A percentile compares a stretch with the other conserved stretches of the same genome.
Evolutionary conservation across 345 rosid genomes (phyloP).

Genomic region (Euphorbia pulcherrima): DNA sequence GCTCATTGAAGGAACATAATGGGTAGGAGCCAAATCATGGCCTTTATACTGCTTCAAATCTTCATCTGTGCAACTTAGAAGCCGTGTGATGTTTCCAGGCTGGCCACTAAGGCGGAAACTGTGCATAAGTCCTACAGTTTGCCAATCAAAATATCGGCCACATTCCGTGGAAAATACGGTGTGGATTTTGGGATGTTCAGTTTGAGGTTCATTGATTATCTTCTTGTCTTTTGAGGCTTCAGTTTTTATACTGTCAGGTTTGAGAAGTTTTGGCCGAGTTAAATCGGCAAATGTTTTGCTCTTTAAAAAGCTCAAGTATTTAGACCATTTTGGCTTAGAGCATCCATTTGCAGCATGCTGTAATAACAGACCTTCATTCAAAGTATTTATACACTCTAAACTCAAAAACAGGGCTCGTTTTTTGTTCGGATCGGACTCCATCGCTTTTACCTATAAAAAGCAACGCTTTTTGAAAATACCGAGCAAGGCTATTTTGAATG

Average conservation of each 20-base stretch:
- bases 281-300: slow-evolving; percentile 84
- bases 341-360: slow-evolving; percentile 78
- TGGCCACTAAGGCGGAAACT: slow-evolving; percentile 88
- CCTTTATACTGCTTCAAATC: slow-evolving; percentile 67
- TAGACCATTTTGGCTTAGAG: slow-evolving; percentile 77
- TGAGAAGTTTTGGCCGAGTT: slow-evolving; percentile 62
- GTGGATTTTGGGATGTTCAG: slow-evolving; percentile 71
- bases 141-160: slow-evolving; percentile 93
- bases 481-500: neutral
- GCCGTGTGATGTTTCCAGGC: slow-evolving; percentile 90
- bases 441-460: slow-evolving; percentile 49
- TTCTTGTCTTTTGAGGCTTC: slow-evolving; percentile 29
- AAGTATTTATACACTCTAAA: slow-evolving; percentile 77
- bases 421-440: slow-evolving; percentile 61
- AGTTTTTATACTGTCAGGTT: slow-evolving; percentile 33
- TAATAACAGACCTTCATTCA: slow-evolving; percentile 82
- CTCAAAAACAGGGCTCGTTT: slow-evolving; percentile 59
- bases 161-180: slow-evolving; percentile 95
- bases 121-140: slow-evolving; percentile 92
- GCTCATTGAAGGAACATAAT: slow-evolving; percentile 97
- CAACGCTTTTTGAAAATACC: slow-evolving; percentile 7
- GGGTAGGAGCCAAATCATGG: slow-evolving; percentile 91
- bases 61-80: slow-evolving; percentile 94
- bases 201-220: slow-evolving; percentile 39
- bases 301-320: slow-evolving; percentile 85